phyloP scores from a whole-genome alignment of 2,329 filamentous ascomycete species.

The Aureobasidium musti region DNA sequence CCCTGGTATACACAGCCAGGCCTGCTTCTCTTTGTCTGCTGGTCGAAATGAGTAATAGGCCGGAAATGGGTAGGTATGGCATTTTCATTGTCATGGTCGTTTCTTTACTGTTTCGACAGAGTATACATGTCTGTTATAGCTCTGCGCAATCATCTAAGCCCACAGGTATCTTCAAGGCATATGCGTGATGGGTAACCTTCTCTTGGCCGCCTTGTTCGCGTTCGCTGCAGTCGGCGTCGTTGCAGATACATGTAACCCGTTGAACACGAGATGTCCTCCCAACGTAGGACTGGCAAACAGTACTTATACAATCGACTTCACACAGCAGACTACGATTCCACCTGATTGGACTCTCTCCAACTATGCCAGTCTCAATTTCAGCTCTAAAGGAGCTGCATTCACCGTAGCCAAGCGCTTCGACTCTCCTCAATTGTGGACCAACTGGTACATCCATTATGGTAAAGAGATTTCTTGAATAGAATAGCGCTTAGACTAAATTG shows the following conservation, averaged over 20 bases:
- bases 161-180: background rate
- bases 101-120: background rate
- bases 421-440: constrained; percentile 50
- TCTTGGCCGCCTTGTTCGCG: background rate
- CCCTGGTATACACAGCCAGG: background rate
- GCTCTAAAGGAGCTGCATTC: constrained; percentile 52
- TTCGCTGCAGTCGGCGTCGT: constrained; percentile 1
- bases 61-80: constrained; percentile 8
- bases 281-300: constrained; percentile 32
- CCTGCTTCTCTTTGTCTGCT: background rate
- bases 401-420: constrained; percentile 51
- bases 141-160: background rate
- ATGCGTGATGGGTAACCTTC: background rate
- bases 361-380: constrained; percentile 46
- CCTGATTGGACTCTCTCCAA: constrained; percentile 35
- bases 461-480: no score
- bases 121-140: background rate
- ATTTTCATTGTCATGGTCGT: constrained; percentile 11
- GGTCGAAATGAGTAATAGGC: constrained; percentile 5
- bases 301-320: constrained; percentile 34
- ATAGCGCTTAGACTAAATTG: no score
- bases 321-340: constrained; percentile 32
- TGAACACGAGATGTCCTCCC: constrained; percentile 31
- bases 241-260: constrained; percentile 32
- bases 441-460: constrained; percentile 58